phyloP scores from a whole-genome alignment of 2,329 filamentous ascomycete genomes.

The Colletotrichum kahawae region DNA sequence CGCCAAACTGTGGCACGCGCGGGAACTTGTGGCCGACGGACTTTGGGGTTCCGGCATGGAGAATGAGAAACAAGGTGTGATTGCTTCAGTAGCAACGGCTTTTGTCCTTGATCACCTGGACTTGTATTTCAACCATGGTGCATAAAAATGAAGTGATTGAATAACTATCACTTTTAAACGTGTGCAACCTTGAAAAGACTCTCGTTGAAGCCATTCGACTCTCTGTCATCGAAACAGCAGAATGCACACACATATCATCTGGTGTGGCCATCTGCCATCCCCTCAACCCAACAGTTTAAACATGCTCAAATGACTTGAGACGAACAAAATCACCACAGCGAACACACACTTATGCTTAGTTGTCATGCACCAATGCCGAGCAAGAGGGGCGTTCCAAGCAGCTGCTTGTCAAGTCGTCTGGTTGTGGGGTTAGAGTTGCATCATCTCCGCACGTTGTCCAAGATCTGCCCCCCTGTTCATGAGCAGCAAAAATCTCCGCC shows the following conservation, averaged over 20 bases:
- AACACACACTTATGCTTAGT: neutral
- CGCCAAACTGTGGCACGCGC: neutral
- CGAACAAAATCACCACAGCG: neutral
- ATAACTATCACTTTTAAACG: too few relatives aligned
- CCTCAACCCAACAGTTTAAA: neutral
- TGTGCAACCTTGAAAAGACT: too few relatives aligned
- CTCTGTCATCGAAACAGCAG: too few relatives aligned
- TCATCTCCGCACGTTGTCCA: neutral
- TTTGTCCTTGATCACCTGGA: too few relatives aligned
- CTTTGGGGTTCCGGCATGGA: neutral
- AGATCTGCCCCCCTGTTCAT: neutral
- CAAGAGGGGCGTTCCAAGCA: neutral
- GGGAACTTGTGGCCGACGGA: neutral
- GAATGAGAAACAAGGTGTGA: too few relatives aligned
- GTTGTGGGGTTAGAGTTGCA: slow-evolving; percentile 4
- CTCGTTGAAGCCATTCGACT: too few relatives aligned
- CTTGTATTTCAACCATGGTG: too few relatives aligned
- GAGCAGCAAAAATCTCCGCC: neutral
- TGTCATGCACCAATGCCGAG: neutral
- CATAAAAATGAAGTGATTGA: too few relatives aligned
- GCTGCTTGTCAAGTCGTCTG: neutral
- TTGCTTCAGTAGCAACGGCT: too few relatives aligned
- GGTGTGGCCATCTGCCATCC: neutral
- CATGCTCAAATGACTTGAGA: neutral
- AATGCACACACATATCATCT: neutral